Percentiles rank a stretch among this genome's conserved stretches.
Evolutionary conservation across 2,329 filamentous ascomycete genomes (phyloP).

Genomic region (Talaromyces sp.): DNA sequence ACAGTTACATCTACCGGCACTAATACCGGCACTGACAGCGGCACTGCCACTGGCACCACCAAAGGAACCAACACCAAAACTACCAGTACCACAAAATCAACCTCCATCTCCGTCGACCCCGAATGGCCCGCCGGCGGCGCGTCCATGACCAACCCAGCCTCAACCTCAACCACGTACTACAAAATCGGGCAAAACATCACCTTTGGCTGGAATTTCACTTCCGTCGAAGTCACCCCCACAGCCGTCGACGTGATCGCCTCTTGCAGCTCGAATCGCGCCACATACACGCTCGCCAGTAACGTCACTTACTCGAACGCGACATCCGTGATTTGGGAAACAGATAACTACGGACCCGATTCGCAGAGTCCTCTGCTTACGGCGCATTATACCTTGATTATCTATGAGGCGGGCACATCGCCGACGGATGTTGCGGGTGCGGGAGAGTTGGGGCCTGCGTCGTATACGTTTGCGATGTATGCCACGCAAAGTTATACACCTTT

Average conservation of each 20-base stretch:
- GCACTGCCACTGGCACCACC: background rate
- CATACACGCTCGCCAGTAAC: conserved; percentile 62
- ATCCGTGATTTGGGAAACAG: conserved; percentile 60
- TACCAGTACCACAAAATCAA: conserved; percentile 24
- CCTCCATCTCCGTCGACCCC: conserved; percentile 49
- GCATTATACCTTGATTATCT: conserved; percentile 62
- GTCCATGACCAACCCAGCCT: conserved; percentile 58
- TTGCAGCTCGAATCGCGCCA: conserved; percentile 56
- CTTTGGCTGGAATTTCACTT: conserved; percentile 68
- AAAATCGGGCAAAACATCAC: conserved; percentile 62
- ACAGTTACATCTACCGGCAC: conserved; percentile 19
- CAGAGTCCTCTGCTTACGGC: conserved; percentile 55
- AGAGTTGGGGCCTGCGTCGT: conserved; percentile 52
- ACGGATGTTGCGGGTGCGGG: conserved; percentile 54
- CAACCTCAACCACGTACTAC: conserved; percentile 55
- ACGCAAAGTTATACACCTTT: conserved; percentile 52
- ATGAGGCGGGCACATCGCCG: conserved; percentile 55
- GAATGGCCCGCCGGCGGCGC: conserved; percentile 58
- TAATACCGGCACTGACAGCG: background rate
- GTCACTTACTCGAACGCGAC: conserved; percentile 53
- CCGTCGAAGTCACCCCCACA: conserved; percentile 56
- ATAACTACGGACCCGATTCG: conserved; percentile 48
- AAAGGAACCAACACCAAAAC: conserved; percentile 2
- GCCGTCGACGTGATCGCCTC: conserved; percentile 61
- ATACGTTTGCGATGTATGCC: conserved; percentile 62